phyloP scores from a whole-genome alignment of 225 moss, liverwort and hornwort species.

The Antitrichia curtipendula region DNA sequence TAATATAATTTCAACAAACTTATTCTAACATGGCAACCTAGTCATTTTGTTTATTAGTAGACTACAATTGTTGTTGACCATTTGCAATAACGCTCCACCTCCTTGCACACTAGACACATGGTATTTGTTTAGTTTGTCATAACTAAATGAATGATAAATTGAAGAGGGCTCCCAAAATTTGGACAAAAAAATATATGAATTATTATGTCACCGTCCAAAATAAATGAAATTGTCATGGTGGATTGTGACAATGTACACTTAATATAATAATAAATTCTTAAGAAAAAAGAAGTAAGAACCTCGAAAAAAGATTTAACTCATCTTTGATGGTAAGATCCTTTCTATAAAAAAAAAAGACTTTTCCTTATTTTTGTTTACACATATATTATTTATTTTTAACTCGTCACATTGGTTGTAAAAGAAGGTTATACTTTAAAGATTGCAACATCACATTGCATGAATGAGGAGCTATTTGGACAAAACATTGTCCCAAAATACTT shows the following conservation, averaged over 20 bases:
- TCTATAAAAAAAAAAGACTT: not conserved
- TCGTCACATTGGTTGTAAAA: not conserved
- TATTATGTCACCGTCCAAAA: not conserved
- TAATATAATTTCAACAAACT: too few relatives aligned
- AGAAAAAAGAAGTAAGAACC: not conserved
- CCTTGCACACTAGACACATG: fast-evolving
- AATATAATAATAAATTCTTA: not conserved
- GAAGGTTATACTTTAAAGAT: not conserved
- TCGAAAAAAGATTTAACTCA: fast-evolving
- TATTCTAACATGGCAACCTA: fast-evolving
- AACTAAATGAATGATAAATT: not conserved
- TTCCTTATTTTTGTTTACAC: not conserved
- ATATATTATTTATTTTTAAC: not conserved
- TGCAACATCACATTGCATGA: too few relatives aligned
- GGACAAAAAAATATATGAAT: not conserved
- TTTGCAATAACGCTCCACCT: not conserved
- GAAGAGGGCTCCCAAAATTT: not conserved
- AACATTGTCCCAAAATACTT: not conserved
- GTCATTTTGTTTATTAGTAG: fast-evolving
- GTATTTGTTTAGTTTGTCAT: too few relatives aligned
- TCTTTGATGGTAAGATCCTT: not conserved
- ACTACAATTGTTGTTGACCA: not conserved
- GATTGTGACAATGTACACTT: not conserved
- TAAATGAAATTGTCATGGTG: not conserved
- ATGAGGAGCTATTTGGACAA: not conserved